Evolutionary conservation across 1,284 basidiomycete genomes (phyloP).

Genomic region (Sutorius eximius): DNA sequence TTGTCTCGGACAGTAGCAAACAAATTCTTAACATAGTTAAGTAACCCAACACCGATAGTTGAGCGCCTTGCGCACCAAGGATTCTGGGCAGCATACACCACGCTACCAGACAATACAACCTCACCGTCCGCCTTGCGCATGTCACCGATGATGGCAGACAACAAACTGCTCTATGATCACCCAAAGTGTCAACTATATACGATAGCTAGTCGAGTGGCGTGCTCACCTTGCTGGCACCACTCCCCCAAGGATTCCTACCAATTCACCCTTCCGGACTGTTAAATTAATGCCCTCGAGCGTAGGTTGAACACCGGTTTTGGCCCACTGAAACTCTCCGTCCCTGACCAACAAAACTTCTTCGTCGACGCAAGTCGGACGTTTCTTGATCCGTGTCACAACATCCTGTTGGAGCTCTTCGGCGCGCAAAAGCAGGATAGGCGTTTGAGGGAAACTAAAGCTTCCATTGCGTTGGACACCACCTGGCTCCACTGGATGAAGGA

Average conservation of each 20-base stretch:
- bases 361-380: neutral
- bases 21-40: no score
- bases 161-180: neutral
- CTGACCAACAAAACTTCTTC: neutral
- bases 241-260: neutral
- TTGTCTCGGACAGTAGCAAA: conserved; percentile 70
- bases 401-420: neutral
- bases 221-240: neutral
- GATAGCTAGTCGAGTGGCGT: neutral
- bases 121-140: neutral
- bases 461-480: conserved; percentile 35
- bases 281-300: neutral
- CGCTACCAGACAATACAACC: conserved; percentile 59
- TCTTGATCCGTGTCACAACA: neutral
- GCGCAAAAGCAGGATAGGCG: neutral
- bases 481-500: conserved; percentile 51
- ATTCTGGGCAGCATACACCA: conserved; percentile 90
- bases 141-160: neutral
- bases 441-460: neutral
- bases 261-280: neutral
- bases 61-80: conserved; percentile 59
- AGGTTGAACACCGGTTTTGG: neutral
- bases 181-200: neutral
- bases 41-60: no score
- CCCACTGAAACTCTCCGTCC: neutral